Evolutionary conservation across 768 basidiomycete genomes (phyloP).

Genomic region (Suillus hirtellus): DNA sequence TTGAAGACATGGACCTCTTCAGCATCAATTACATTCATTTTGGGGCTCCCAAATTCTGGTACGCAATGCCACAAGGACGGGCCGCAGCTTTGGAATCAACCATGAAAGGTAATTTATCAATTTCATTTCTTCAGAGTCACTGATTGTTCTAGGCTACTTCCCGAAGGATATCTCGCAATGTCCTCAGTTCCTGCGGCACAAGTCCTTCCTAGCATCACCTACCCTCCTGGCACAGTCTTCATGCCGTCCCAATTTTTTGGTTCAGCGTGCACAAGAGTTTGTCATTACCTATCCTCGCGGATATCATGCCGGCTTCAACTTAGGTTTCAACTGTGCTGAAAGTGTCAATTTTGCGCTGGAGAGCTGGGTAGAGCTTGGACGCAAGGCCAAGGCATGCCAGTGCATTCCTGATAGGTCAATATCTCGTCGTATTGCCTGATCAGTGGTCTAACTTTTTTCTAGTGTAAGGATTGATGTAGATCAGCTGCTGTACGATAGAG

Average conservation of each 20-base stretch:
- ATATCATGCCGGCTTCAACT: conserved; percentile 96
- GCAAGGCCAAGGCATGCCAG: conserved; percentile 73
- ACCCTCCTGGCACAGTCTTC: conserved; percentile 75
- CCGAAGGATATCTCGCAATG: conserved; percentile 84
- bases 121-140: conserved; percentile 11
- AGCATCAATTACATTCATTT: conserved; percentile 99
- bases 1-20: conserved; percentile 99
- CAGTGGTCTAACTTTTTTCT: conserved; percentile 12
- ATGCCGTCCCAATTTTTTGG: conserved; percentile 81
- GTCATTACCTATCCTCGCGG: conserved; percentile 94
- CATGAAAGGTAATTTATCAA: conserved; percentile 68
- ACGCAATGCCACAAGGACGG: conserved; percentile 88
- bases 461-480: conserved; percentile 96
- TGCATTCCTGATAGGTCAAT: conserved; percentile 73
- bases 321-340: conserved; percentile 96
- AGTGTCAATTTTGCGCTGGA: conserved; percentile 96
- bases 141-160: conserved; percentile 66
- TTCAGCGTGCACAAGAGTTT: conserved; percentile 94
- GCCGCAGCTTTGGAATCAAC: conserved; percentile 81
- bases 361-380: conserved; percentile 88
- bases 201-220: conserved; percentile 92
- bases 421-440: conserved; percentile 2
- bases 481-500: conserved; percentile 71
- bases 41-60: conserved; percentile 97
- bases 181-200: conserved; percentile 94